These are phyloP conservation scores for Hibiscus trionum DNA, from an alignment of 345 rosid species.

Conservation along the genomic window DNA sequence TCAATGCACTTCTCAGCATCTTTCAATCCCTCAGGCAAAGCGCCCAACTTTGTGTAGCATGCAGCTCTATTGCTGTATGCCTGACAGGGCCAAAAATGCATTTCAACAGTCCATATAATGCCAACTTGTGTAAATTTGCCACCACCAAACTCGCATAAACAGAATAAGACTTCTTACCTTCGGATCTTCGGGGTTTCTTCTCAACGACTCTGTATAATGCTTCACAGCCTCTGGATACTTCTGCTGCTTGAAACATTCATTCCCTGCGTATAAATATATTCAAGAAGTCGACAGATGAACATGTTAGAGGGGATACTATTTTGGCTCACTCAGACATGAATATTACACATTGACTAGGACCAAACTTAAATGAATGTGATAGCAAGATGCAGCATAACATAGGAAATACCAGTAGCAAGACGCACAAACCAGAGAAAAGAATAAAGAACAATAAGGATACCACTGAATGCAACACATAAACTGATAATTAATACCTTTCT, in stretches of 20 bases:
- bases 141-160: neutral
- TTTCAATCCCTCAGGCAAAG: conserved; percentile 89
- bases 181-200: conserved; percentile 74
- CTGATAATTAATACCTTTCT: conserved; percentile 59
- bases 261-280: conserved; percentile 39
- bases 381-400: neutral
- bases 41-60: conserved; percentile 87
- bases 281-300: neutral
- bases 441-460: neutral
- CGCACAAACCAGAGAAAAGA: too few relatives aligned
- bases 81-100: conserved; percentile 25
- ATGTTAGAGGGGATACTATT: neutral
- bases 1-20: conserved; percentile 98
- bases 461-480: neutral
- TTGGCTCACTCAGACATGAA: neutral
- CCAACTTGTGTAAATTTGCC: neutral
- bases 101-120: neutral
- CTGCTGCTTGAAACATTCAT: conserved; percentile 84
- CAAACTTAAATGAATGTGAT: neutral
- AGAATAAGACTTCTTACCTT: conserved; percentile 32
- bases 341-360: neutral
- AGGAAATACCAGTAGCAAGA: too few relatives aligned
- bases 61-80: conserved; percentile 98
- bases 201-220: conserved; percentile 85
- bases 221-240: conserved; percentile 85